A percentile compares a stretch with the other conserved stretches of the same genome.
phyloP scores from a whole-genome alignment of 306 rosid species.

The Amphicarpaea edgeworthii region DNA sequence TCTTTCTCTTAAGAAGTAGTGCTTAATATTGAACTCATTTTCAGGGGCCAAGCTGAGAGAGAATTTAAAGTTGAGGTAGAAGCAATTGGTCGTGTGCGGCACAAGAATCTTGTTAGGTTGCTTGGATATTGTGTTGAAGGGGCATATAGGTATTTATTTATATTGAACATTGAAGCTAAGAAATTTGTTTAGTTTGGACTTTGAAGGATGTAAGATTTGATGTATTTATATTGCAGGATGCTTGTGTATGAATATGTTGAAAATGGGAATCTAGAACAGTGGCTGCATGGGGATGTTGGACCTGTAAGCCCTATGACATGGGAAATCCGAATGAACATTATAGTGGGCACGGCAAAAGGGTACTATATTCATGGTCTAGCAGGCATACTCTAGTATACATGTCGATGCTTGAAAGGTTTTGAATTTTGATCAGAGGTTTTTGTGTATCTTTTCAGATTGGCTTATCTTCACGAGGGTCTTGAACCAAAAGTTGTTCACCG shows the following conservation, averaged over 20 bases:
- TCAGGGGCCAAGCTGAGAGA: slow-evolving; percentile 98
- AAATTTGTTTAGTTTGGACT: slow-evolving; percentile 21
- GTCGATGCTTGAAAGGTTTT: slow-evolving; percentile 37
- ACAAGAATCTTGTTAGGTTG: slow-evolving; percentile 96
- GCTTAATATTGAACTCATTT: slow-evolving; percentile 36
- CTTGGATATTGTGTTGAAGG: slow-evolving; percentile 99
- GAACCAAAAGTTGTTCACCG: slow-evolving; percentile 99
- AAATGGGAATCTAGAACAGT: slow-evolving; percentile 94
- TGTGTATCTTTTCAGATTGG: slow-evolving; percentile 67
- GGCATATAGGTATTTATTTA: slow-evolving; percentile 77
- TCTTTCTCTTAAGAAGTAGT: slow-evolving; percentile 5
- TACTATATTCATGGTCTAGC: slow-evolving; percentile 38
- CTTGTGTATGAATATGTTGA: slow-evolving; percentile 95
- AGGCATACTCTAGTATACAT: background rate
- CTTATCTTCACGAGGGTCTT: slow-evolving; percentile 99
- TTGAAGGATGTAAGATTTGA: slow-evolving; percentile 36
- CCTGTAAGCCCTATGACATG: slow-evolving; percentile 86
- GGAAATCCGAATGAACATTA: slow-evolving; percentile 86
- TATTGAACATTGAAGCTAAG: slow-evolving; percentile 27
- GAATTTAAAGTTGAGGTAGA: slow-evolving; percentile 97
- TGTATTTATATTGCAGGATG: slow-evolving; percentile 68
- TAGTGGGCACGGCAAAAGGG: slow-evolving; percentile 97
- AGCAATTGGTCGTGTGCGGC: slow-evolving; percentile 94
- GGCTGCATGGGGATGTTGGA: slow-evolving; percentile 98
- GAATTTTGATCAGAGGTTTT: slow-evolving; percentile 38